Base-by-base conservation (phyloP, 768 basidiomycete genomes). In the Rhodotorula kratochvilovae region DNA sequence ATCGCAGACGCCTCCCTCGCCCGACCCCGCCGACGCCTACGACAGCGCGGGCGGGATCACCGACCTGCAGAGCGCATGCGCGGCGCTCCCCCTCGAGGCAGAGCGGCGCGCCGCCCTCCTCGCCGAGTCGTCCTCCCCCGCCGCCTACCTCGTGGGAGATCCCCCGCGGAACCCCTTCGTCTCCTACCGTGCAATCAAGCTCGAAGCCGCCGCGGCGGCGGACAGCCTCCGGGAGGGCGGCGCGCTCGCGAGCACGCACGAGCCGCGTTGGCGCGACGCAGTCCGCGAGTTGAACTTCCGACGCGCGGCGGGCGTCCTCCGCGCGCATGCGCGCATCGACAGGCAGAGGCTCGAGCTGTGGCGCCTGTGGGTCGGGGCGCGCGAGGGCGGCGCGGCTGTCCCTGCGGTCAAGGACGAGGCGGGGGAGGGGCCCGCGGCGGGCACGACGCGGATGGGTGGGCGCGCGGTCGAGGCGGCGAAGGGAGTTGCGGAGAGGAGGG, bases 241-340 rank as follows among this genome's bases (percentile, higher is more conserved):
- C 29, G 48, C 8, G 25, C 7, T n/a, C 25, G 35, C 39, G 15
- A 33, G 59, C 17, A 35, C 36, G 25, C 56, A 63, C 59, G 51
- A 61, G n/a, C 53, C 66, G 4, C 27, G 66, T 1, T 74, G 73
- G 73, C 39, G 69, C 10, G 62, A 62, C 5, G 66, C 66, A 11
- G 57, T 74, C 3, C 46, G 59, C 11, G 73, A 74, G 63, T 62
- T 74, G 54, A 74, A 74, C 57, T 61, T 21, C 27, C 33, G 53
- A n/a, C 21, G 63, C 10, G 59, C 61, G 15, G 33, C 42, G 2
- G 36, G 53, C 19, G 69, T 71, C 3, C 1, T 74, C 42, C 46
- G 54, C 13, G 36, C 29, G 25, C 53, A 63, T n/a, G 62, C 56
- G 11, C 45, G 48, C 35, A 31, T 74, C 36, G 73, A 74, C 35